phyloP scores from a whole-genome alignment of 2,329 filamentous ascomycete genomes.

The Fusarium foetens region DNA sequence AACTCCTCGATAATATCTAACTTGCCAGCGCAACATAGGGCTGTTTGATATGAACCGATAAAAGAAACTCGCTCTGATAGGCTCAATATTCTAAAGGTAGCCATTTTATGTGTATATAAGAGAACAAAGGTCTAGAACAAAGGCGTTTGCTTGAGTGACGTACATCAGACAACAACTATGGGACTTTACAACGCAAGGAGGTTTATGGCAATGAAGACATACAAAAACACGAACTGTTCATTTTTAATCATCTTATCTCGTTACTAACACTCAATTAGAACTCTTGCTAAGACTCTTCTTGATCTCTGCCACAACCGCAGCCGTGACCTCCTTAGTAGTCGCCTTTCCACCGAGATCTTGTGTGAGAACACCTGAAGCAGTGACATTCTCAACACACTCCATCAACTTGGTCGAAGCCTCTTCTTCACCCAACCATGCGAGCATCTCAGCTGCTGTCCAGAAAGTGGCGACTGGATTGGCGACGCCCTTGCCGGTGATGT shows the following conservation, averaged over 20 bases:
- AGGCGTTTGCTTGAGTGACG: too few species aligned
- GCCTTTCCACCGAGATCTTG: slow-evolving; percentile 63
- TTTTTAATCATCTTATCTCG: neutral
- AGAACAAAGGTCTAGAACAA: neutral
- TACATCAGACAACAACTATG: neutral
- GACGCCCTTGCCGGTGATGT: slow-evolving; percentile 66
- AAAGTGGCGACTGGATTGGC: slow-evolving; percentile 69
- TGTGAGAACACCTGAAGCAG: slow-evolving; percentile 62
- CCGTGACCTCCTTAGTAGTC: slow-evolving; percentile 50
- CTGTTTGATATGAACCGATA: neutral
- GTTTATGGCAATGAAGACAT: neutral
- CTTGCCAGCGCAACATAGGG: neutral
- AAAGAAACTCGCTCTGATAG: accelerated
- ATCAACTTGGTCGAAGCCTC: slow-evolving; percentile 61
- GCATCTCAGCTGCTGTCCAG: slow-evolving; percentile 68
- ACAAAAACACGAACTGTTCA: neutral
- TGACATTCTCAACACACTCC: slow-evolving; percentile 63
- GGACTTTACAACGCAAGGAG: neutral
- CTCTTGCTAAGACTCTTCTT: slow-evolving; percentile 34
- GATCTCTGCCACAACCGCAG: slow-evolving; percentile 45
- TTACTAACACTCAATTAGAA: neutral
- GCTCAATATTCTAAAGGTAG: too few species aligned
- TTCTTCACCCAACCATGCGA: slow-evolving; percentile 66
- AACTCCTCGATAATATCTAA: accelerated
- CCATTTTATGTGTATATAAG: neutral